Conservation (phyloP, 345 rosid genomes). For the Stellera chamaejasme region DNA sequence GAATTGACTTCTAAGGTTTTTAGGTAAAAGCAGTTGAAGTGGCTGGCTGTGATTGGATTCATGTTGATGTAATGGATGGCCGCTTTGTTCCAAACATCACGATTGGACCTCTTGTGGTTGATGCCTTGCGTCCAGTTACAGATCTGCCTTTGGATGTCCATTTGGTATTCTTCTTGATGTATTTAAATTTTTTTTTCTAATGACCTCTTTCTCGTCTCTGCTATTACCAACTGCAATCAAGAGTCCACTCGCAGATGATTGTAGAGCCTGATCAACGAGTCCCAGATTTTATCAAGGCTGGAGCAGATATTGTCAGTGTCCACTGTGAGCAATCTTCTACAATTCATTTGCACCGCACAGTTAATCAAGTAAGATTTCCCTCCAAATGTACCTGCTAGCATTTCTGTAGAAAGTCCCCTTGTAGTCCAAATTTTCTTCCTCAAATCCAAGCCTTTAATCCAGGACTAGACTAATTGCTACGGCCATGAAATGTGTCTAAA, state of each 20-base stretch:
- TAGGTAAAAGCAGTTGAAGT: constrained; percentile 89
- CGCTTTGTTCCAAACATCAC: constrained; percentile 98
- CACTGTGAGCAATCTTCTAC: constrained; percentile 95
- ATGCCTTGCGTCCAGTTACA: constrained; percentile 88
- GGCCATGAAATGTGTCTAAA: too few species aligned
- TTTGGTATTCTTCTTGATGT: constrained; percentile 43
- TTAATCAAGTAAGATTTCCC: constrained; percentile 44
- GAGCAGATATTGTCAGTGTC: constrained; percentile 96
- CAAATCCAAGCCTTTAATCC: too few species aligned
- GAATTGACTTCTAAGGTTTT: constrained; percentile 15
- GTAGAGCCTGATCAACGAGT: constrained; percentile 93
- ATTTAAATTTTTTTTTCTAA: background rate
- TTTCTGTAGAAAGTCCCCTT: background rate
- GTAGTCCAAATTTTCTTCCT: too few species aligned
- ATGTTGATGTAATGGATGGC: constrained; percentile 98
- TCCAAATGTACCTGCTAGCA: background rate
- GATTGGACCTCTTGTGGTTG: constrained; percentile 93
- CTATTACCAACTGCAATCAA: constrained; percentile 11
- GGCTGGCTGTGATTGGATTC: constrained; percentile 98
- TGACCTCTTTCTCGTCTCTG: background rate
- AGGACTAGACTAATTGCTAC: too few species aligned
- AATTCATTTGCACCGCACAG: constrained; percentile 94
- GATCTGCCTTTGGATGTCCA: constrained; percentile 98
- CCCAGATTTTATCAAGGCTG: constrained; percentile 96
- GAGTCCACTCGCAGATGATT: constrained; percentile 59